Percentiles rank a stretch among this genome's conserved stretches.
Evolutionary conservation across 805 yeast species (phyloP).

Genomic region (Schizosaccharomyces pombe): DNA sequence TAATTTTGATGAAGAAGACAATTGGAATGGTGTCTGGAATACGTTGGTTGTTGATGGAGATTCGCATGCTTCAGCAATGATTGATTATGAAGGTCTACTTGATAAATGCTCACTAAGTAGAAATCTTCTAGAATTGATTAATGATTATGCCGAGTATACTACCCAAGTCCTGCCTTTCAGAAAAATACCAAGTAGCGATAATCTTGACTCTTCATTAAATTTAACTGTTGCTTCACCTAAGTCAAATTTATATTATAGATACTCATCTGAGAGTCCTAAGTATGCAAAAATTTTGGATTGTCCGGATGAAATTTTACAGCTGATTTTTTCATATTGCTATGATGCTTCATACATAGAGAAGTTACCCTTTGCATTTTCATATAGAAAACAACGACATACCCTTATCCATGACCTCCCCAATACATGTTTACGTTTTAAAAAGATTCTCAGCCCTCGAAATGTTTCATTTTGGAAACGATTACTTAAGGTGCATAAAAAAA

Average conservation of each 20-base stretch:
- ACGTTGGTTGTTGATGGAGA: too few relatives aligned
- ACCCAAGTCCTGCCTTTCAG: background rate
- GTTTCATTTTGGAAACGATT: background rate
- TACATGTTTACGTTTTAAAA: background rate
- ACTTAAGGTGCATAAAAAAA: background rate
- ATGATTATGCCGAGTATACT: background rate
- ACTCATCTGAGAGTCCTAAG: too few relatives aligned
- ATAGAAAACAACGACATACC: background rate
- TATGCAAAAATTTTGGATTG: background rate
- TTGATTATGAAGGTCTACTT: too few relatives aligned
- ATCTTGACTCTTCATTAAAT: too few relatives aligned
- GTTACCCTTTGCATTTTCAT: background rate
- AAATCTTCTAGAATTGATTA: background rate
- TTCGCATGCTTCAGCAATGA: too few relatives aligned
- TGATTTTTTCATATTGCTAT: background rate
- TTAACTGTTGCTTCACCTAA: too few relatives aligned
- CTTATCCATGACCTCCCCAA: background rate
- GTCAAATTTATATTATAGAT: too few relatives aligned
- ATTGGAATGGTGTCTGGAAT: background rate
- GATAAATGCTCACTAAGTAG: too few relatives aligned
- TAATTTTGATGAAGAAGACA: background rate
- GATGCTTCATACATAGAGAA: background rate
- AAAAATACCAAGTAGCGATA: too few relatives aligned
- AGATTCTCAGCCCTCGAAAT: background rate
- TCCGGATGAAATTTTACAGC: background rate